Percentiles rank a stretch among this genome's conserved stretches.
These are phyloP conservation scores for Apophysomyces ossiformis DNA, from an alignment of 371 early-diverging fungal species.

Conservation along the genomic window DNA sequence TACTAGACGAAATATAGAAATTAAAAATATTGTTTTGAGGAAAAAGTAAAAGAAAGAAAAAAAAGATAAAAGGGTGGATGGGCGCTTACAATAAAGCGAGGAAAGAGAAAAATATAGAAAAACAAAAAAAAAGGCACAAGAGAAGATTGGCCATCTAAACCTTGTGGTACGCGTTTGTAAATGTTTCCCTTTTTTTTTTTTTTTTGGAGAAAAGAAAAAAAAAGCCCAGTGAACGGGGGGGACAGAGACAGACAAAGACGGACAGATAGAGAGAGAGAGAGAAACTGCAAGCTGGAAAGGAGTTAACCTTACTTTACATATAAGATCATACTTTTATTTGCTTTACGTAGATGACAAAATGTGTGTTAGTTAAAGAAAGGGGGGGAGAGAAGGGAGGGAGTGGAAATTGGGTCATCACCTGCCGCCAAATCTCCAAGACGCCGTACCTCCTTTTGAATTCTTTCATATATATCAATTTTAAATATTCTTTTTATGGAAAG, in stretches of 20 bases:
- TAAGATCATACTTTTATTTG: neutral
- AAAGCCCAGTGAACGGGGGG: neutral
- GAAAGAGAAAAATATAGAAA: neutral
- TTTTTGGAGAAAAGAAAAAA: too few species aligned
- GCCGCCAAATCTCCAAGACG: conserved; percentile 9
- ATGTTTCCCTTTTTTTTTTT: neutral
- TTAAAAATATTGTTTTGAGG: too few species aligned
- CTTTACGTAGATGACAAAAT: neutral
- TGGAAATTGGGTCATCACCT: neutral
- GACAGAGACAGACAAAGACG: neutral
- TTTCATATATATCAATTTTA: conserved; percentile 5
- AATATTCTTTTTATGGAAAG: conserved; percentile 5
- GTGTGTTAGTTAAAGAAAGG: neutral
- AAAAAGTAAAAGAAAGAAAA: conserved; percentile 1
- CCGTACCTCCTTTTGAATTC: conserved; percentile 5
- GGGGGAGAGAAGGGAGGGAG: neutral
- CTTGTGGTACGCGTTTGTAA: conserved; percentile 6
- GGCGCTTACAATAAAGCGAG: neutral
- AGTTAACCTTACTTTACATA: neutral
- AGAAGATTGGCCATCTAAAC: conserved; percentile 7
- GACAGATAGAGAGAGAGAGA: too few species aligned
- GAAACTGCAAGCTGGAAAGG: neutral
- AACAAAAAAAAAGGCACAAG: neutral
- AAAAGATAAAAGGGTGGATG: neutral
- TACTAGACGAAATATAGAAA: neutral